Conservation (phyloP, 257 asterid species). For the Solanum pinnatisectum region DNA sequence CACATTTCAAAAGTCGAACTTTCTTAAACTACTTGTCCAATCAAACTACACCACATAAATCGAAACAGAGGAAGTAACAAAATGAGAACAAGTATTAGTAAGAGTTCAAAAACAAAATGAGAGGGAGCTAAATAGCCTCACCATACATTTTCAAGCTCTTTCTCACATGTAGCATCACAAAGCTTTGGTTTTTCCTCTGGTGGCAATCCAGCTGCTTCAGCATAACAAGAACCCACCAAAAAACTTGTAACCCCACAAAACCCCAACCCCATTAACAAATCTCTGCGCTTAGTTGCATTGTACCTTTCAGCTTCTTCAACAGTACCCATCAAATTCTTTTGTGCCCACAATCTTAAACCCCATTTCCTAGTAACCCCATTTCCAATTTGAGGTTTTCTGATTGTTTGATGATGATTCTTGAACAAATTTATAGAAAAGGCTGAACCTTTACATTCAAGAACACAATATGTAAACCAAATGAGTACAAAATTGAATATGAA, state of each 20-base stretch:
- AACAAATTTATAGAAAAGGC: conserved; percentile 11
- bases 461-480: not conserved
- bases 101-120: not conserved
- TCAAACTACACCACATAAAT: not conserved
- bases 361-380: not conserved
- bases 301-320: conserved; percentile 7
- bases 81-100: not conserved
- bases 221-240: conserved; percentile 19
- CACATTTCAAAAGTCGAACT: not conserved
- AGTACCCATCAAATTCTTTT: not conserved
- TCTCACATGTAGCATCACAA: conserved; percentile 72
- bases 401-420: conserved; percentile 19
- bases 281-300: conserved; percentile 33
- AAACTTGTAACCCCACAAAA: conserved; percentile 29
- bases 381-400: not conserved
- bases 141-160: conserved; percentile 94
- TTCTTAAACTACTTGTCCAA: not conserved
- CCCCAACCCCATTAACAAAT: conserved; percentile 16
- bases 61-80: not conserved
- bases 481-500: not conserved
- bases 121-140: conserved; percentile 51
- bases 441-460: conserved; percentile 24
- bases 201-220: conserved; percentile 85
- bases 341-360: not conserved
- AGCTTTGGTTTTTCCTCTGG: conserved; percentile 84